Evolutionary conservation across 306 rosid species (phyloP), one percentile per base, ranked within the genome.

Genomic region (Canavalia ensiformis): DNA sequence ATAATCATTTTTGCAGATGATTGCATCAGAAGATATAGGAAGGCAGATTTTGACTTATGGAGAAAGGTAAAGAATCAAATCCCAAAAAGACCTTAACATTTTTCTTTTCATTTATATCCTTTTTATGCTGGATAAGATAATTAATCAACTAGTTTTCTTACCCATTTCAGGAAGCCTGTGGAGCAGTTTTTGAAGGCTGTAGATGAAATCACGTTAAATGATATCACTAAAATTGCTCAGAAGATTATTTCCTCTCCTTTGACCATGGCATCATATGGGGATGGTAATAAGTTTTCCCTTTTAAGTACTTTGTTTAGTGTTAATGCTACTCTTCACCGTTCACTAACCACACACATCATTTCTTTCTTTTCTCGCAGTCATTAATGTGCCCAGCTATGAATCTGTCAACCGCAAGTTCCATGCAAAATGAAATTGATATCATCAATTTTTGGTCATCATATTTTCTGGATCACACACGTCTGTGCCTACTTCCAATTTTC

Each of bases 41-140:
- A 89, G 99, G 79, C 99, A 96, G 88, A 81, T 96, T 88, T 90
- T 94, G 91, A 96, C 99, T 35, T 94, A 92, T 4, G 97, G 99
- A 82, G 93, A 92, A 83, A 96, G 99, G 99, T 96, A 86, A 35
- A 65, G 69, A 8, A 75, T 67, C 87, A 42, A 44, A 74, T 18
- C 25, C 42, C 65, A 35, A 0, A 51, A 41, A 63, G 8, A 29
- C 7, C 31, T 13, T 1, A 7, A 57, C 28, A 13, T 37, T 69
- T 25, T 7, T 25, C 12, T 74, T 54, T 34, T 18, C 47, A 3
- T 50, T 67, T n/a, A 49, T 33, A 46, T 78, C 50, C 25, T 18
- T 18, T 18, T 18, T 18, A 18, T 18, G 25, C 25, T 18, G 25
- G 25, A 18, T 18, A 18, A 18, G 25, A 18, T 18, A 18, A 18